These are phyloP conservation scores for Eucalyptus victrix DNA, from an alignment of 345 rosid genomes.

Conservation along the genomic window DNA sequence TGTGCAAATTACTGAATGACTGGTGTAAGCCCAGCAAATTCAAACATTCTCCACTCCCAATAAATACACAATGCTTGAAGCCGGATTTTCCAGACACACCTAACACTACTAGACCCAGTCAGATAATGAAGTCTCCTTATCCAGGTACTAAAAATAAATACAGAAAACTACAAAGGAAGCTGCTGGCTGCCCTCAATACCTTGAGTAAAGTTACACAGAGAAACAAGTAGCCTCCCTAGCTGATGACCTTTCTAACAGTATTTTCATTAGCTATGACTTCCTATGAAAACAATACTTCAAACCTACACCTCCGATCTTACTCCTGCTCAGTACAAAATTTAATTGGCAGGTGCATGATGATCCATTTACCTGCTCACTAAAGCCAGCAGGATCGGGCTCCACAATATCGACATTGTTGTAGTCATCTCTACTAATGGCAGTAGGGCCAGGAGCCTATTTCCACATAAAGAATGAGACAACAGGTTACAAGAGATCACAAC, in stretches of 20 bases:
- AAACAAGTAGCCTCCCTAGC: not conserved
- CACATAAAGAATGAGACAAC: conserved; percentile 1
- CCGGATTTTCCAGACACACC: not conserved
- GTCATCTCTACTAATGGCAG: conserved; percentile 42
- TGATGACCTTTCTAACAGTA: not conserved
- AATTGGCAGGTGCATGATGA: not conserved
- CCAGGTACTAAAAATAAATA: not conserved
- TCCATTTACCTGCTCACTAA: conserved; percentile 62
- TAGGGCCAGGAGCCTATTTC: conserved; percentile 33
- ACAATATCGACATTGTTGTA: conserved; percentile 25
- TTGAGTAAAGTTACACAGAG: not conserved
- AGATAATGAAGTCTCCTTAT: not conserved
- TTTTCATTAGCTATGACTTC: not conserved
- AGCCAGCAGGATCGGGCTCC: conserved; percentile 77
- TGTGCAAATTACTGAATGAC: not conserved
- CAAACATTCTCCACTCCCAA: not conserved
- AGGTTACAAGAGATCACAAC: not conserved
- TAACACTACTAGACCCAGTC: not conserved
- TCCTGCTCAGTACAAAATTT: not conserved
- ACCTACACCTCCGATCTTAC: not conserved
- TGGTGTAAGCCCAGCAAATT: not conserved
- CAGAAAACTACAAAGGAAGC: not conserved
- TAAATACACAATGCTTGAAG: not conserved
- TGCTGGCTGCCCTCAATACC: not conserved
- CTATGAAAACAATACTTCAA: not conserved